Conservation (phyloP, 2,329 filamentous ascomycete genomes). For the Fusarium sacchari region DNA sequence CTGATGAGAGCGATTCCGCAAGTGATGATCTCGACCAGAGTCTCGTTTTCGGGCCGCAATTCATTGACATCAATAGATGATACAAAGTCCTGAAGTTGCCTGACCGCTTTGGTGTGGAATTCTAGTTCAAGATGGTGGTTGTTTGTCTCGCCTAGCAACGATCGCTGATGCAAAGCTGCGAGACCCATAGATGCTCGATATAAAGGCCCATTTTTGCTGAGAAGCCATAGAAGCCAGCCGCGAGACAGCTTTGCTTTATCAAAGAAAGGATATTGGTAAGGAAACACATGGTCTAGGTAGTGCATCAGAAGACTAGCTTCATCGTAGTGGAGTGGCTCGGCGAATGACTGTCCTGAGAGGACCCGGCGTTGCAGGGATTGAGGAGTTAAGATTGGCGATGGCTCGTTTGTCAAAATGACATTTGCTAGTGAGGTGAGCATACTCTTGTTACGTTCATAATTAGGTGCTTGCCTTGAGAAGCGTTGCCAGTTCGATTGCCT, state of each 20-base stretch:
- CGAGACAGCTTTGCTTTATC: not conserved
- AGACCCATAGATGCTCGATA: not conserved
- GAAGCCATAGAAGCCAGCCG: not conserved
- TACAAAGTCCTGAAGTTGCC: not conserved
- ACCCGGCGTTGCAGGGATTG: not conserved
- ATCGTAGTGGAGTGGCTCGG: not conserved
- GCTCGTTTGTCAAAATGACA: accelerated
- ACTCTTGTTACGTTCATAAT: too few relatives aligned
- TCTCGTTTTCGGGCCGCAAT: not conserved
- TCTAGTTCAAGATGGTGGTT: not conserved
- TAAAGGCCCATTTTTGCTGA: not conserved
- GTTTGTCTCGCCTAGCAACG: not conserved
- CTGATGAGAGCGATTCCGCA: not conserved
- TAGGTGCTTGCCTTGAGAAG: not conserved
- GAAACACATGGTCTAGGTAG: not conserved
- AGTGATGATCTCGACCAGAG: not conserved
- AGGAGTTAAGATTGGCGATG: not conserved
- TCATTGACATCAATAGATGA: not conserved
- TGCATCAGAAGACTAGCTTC: not conserved
- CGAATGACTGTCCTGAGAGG: not conserved
- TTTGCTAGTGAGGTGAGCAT: not conserved
- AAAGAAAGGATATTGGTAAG: not conserved
- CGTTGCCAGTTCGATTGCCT: accelerated
- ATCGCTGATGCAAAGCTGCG: not conserved
- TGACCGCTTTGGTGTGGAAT: not conserved